Conservation (phyloP, 176 grass and related monocot genomes). For the Raddia guianensis region DNA sequence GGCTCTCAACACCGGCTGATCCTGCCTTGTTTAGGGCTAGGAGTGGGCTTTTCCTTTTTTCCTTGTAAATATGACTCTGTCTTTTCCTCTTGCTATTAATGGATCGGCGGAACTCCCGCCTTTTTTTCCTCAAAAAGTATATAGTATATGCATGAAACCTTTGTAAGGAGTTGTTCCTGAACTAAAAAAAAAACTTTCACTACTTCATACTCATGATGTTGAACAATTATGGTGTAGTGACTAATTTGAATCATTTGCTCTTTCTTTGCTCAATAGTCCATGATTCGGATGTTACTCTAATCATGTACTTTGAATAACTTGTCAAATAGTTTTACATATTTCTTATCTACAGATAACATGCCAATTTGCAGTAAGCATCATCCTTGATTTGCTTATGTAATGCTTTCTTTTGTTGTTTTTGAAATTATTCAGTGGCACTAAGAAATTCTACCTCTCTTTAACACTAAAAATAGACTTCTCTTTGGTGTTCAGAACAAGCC, state of each 20-base stretch:
- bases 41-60: too few species aligned
- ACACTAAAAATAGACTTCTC: constrained; percentile 16
- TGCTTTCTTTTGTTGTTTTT: neutral
- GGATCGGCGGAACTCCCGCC: too few species aligned
- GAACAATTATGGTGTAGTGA: neutral
- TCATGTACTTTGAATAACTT: neutral
- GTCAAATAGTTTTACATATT: neutral
- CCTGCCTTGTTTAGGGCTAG: too few species aligned
- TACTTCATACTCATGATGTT: neutral
- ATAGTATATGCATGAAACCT: neutral
- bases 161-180: neutral
- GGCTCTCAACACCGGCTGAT: too few species aligned
- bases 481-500: constrained; percentile 82
- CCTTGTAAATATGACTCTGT: too few species aligned
- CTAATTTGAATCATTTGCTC: neutral
- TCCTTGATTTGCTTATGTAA: neutral
- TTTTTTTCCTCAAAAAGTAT: too few species aligned
- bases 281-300: neutral
- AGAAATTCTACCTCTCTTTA: constrained; percentile 16
- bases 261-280: neutral
- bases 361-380: neutral
- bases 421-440: constrained; percentile 8
- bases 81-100: too few species aligned
- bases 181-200: neutral
- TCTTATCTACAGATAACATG: neutral